A percentile compares a stretch with the other conserved stretches of the same genome.
phyloP scores from a whole-genome alignment of 2,329 filamentous ascomycete species.

The Zarea fungicola region DNA sequence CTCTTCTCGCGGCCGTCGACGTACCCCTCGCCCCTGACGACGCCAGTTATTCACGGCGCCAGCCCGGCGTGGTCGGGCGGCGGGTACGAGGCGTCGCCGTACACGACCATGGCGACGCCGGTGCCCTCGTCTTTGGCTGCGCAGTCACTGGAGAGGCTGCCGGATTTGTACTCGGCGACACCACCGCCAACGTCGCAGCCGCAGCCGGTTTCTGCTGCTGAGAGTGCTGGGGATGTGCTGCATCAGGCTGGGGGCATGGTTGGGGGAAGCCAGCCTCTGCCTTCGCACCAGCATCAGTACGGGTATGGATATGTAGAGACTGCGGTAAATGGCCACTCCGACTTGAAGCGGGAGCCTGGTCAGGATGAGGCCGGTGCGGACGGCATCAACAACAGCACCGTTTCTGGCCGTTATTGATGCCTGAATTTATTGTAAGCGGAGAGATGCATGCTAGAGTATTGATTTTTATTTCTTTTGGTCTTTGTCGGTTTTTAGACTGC shows the following conservation, averaged over 20 bases:
- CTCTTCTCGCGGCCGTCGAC: not conserved
- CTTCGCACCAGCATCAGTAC: too few relatives aligned
- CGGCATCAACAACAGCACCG: too few relatives aligned
- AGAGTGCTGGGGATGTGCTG: not conserved
- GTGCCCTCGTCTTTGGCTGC: not conserved
- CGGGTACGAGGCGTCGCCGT: constrained; percentile 2
- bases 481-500: too few relatives aligned
- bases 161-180: constrained; percentile 1
- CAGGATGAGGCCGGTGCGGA: too few relatives aligned
- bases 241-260: not conserved
- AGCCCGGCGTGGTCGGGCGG: constrained; percentile 4
- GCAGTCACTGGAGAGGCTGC: constrained; percentile 5
- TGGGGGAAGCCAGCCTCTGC: too few relatives aligned
- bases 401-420: too few relatives aligned
- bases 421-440: too few relatives aligned
- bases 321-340: too few relatives aligned
- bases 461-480: too few relatives aligned
- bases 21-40: constrained; percentile 8
- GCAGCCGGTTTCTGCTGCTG: not conserved
- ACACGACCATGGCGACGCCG: not conserved
- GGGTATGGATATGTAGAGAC: too few relatives aligned
- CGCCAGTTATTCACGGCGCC: not conserved
- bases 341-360: too few relatives aligned
- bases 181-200: not conserved
- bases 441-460: too few relatives aligned